A percentile compares a stretch with the other conserved stretches of the same genome.
These are phyloP conservation scores for Hanseniaspora singularis DNA, from an alignment of 805 yeast genomes.

Conservation along the genomic window DNA sequence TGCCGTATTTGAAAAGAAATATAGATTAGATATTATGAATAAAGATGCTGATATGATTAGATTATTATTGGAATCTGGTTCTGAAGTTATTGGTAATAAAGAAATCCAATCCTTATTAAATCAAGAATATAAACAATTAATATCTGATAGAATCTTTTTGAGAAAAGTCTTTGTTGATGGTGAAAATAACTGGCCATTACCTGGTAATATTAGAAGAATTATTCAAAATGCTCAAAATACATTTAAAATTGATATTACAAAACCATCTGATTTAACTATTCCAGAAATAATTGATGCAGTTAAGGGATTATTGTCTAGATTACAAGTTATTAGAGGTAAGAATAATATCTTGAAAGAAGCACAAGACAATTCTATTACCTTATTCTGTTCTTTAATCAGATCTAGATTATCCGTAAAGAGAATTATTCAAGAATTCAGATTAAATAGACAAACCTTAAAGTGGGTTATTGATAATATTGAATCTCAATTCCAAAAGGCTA, in stretches of 20 bases:
- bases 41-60: conserved; percentile 52
- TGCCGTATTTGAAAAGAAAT: conserved; percentile 66
- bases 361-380: conserved; percentile 77
- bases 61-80: conserved; percentile 71
- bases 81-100: conserved; percentile 81
- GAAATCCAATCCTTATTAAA: conserved; percentile 71
- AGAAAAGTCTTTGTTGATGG: conserved; percentile 84
- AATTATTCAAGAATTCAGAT: conserved; percentile 77
- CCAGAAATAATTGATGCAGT: conserved; percentile 70
- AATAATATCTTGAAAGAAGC: conserved; percentile 67
- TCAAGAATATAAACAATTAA: conserved; percentile 68
- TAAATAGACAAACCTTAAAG: conserved; percentile 76
- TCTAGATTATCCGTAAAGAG: conserved; percentile 86
- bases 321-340: conserved; percentile 73
- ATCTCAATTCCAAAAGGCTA: conserved; percentile 79
- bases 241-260: conserved; percentile 81
- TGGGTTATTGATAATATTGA: conserved; percentile 95
- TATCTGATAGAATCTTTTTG: conserved; percentile 63
- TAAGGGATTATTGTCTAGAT: conserved; percentile 48
- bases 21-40: conserved; percentile 76
- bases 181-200: conserved; percentile 94
- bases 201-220: conserved; percentile 92
- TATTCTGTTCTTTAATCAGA: conserved; percentile 84
- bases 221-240: conserved; percentile 95
- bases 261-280: conserved; percentile 80